A percentile compares a stretch with the other conserved stretches of the same genome.
Evolutionary conservation across 352 stramenopile species (phyloP).

Genomic region (Globisporangium solare): DNA sequence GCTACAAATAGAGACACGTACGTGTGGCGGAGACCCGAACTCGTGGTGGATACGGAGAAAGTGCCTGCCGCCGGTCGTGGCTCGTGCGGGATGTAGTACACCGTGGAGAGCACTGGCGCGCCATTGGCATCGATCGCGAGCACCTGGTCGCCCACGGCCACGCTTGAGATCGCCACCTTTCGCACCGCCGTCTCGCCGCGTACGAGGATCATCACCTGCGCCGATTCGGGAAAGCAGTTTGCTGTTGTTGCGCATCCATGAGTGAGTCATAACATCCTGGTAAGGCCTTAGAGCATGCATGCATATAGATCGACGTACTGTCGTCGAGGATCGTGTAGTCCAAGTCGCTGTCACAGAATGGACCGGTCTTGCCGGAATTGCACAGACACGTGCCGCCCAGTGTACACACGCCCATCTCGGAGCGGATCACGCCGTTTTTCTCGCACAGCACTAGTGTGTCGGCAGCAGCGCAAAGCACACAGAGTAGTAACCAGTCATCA

Average conservation of each 20-base stretch:
- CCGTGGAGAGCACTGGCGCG: slow-evolving; percentile 31
- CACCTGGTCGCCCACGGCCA: slow-evolving; percentile 45
- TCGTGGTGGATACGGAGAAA: slow-evolving; percentile 30
- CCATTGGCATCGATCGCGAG: slow-evolving; percentile 40
- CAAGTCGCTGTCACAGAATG: slow-evolving; percentile 49
- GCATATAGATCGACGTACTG: slow-evolving; percentile 15
- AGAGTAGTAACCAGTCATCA: neutral
- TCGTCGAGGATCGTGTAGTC: slow-evolving; percentile 47
- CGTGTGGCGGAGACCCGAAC: neutral
- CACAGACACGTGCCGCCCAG: slow-evolving; percentile 67
- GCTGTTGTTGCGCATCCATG: slow-evolving; percentile 15
- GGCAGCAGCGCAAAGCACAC: slow-evolving; percentile 6
- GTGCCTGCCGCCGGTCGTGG: slow-evolving; percentile 11
- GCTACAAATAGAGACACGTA: neutral
- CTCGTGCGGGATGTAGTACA: slow-evolving; percentile 71
- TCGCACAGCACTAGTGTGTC: slow-evolving; percentile 61
- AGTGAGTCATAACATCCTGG: neutral
- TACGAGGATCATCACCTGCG: slow-evolving; percentile 25
- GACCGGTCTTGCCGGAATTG: slow-evolving; percentile 43
- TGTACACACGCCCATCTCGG: slow-evolving; percentile 55
- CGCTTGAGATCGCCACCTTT: slow-evolving; percentile 20
- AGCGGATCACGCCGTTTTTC: slow-evolving; percentile 62
- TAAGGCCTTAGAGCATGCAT: neutral
- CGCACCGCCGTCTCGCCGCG: slow-evolving; percentile 10
- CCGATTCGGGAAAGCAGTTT: slow-evolving; percentile 57